Evolutionary conservation across 495 filamentous ascomycete species (phyloP), one percentile per base, ranked within the genome.

Genomic region (Neohortaea acidophila): DNA sequence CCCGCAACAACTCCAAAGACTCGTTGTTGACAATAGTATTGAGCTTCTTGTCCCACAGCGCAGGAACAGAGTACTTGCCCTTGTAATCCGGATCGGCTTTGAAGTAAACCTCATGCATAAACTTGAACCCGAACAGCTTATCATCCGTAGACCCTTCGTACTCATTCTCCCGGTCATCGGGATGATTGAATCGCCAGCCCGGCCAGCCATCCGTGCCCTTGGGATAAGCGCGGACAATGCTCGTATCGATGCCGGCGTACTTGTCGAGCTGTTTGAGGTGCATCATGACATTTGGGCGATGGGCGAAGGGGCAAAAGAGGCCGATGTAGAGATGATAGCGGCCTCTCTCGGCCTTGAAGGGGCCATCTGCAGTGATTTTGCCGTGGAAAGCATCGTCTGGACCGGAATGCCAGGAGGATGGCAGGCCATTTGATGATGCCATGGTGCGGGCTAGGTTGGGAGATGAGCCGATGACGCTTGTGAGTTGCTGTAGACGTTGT

Each of bases 11-110:
- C 44, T 71, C 68, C 2, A 57, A 53, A 22, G 63, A 68, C 52
- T 73, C 68, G 56, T 70, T 73, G 38, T 64, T 66, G 26, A 74
- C 67, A 1, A 62, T 60, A 6, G 52, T 63, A 5, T 53, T 45
- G 1, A 51, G 52, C 52, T 68, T 63, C 52, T 59, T 66, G 47
- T 72, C 69, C 69, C 68, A 74, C 2, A 74, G 52, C n/a, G 68
- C 26, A 0, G 70, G 68, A n/a, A 74, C 69, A 5, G 55, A 61
- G 43, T 70, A 72, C 27, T 64, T 48, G 0, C 69, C 70, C 37
- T 68, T 59, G 43, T 72, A 74, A 0, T 59, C 58, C 23, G 48
- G 45, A 44, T 72, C 67, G 2, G 59, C 62, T 10, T 55, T 58
- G 50, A 73, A 69, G 48, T 71, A 74, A 10, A 74, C 21, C 28